Percentiles rank a stretch among this genome's conserved stretches.
phyloP scores from a whole-genome alignment of 1,284 basidiomycete genomes.

The Leccinum cinnamomeum region DNA sequence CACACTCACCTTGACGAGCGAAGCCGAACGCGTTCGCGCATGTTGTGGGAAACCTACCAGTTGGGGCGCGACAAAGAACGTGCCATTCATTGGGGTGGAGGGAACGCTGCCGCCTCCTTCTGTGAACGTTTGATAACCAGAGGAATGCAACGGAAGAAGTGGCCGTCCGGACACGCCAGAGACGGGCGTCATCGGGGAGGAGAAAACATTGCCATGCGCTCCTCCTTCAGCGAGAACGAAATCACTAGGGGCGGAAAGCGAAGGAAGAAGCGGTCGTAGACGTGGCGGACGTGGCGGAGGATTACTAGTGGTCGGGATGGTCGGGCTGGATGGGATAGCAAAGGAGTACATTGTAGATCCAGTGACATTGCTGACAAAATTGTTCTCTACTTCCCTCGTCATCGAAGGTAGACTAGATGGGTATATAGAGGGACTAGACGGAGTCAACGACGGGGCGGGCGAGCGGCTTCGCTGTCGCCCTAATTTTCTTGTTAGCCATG shows the following conservation, averaged over 20 bases:
- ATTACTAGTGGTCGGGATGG: not conserved
- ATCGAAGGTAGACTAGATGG: conserved; percentile 10
- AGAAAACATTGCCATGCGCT: not conserved
- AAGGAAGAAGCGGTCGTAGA: conserved; percentile 9
- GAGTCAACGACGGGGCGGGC: conserved; percentile 3
- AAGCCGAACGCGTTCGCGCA: not conserved
- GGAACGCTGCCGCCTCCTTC: not conserved
- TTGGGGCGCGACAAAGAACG: not conserved
- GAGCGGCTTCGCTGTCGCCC: conserved; percentile 1
- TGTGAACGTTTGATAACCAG: conserved; percentile 2
- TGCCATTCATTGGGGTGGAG: not conserved
- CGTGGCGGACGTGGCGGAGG: conserved; percentile 43
- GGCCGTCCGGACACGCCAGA: not conserved
- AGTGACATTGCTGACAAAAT: not conserved
- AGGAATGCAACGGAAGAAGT: conserved; percentile 7
- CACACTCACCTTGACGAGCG: not conserved
- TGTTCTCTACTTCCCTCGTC: not conserved
- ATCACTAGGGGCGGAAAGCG: conserved; percentile 4
- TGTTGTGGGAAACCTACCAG: not conserved
- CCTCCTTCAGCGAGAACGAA: not conserved
- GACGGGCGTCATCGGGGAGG: not conserved
- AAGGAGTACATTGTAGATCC: not conserved
- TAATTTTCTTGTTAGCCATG: not conserved
- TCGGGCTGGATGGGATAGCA: not conserved
- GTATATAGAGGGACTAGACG: conserved; percentile 20